Evolutionary conservation across 352 stramenopile species (phyloP).

Genomic region (Phytophthora pistaciae): DNA sequence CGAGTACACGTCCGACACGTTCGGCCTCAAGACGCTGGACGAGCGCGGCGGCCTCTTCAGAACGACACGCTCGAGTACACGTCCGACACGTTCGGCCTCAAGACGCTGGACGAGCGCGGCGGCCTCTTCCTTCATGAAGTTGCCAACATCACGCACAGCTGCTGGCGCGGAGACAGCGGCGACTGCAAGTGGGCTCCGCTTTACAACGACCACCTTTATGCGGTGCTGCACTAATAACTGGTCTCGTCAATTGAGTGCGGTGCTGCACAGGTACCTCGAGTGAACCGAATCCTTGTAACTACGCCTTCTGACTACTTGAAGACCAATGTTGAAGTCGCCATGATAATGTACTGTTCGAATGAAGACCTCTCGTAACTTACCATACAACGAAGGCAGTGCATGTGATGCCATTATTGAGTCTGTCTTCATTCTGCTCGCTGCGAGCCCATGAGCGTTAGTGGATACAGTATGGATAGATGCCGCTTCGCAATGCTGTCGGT

Average conservation of each 20-base stretch:
- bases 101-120: constrained; percentile 41
- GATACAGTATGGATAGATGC: not conserved
- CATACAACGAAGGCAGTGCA: not conserved
- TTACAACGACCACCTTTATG: constrained; percentile 27
- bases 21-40: constrained; percentile 42
- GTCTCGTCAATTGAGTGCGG: not conserved
- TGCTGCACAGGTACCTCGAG: constrained; percentile 9
- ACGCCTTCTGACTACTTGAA: constrained; percentile 3
- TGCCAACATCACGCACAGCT: constrained; percentile 34
- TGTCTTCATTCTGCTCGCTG: not conserved
- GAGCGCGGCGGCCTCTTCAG: constrained; percentile 38
- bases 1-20: constrained; percentile 51
- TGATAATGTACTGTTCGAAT: not conserved
- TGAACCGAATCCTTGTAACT: constrained; percentile 7
- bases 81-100: constrained; percentile 46
- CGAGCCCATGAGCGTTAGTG: not conserved
- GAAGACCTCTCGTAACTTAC: not conserved
- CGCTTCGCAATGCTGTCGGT: not conserved
- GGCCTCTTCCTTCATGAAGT: constrained; percentile 37
- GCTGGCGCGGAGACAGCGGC: constrained; percentile 36
- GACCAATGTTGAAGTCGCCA: not conserved
- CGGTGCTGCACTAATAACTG: constrained; percentile 10
- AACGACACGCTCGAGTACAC: constrained; percentile 45
- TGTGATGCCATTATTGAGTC: not conserved
- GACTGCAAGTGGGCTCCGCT: constrained; percentile 43